Base-by-base conservation (phyloP, 345 rosid genomes). In the Triadica sebifera region DNA sequence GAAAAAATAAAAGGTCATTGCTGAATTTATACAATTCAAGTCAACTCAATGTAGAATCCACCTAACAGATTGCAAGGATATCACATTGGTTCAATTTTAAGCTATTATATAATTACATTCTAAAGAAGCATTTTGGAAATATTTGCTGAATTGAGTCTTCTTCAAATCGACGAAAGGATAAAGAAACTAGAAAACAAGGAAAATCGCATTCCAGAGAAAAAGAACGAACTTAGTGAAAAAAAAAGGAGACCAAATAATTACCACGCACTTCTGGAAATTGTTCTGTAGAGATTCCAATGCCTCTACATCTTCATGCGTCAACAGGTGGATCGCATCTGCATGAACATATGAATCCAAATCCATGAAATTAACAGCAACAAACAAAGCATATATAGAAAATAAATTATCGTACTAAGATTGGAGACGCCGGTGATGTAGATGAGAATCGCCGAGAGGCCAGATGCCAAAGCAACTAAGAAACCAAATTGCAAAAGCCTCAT, bases 231-330 rank as follows among this genome's bases (percentile, higher is more conserved):
- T n/a, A n/a, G n/a, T 24, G 4, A n/a, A 7, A 55, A 58, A 22
- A 50, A 11, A 13, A 29, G 37, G 20, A 50, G 45, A 70, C 19
- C 4, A 7, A 55, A 58, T 37, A 50, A 86, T 86, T 80, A 95
- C 96, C 82, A 95, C 98, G 80, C 97, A 95, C 85, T 93, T 93
- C 81, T 81, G 82, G 82, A 95, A 95, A 76, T 72, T 82, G 79
- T 37, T 81, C 80, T 87, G 94, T 13, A 90, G 76, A 46, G 91
- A 86, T 72, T 77, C 87, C 86, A 95, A 74, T 12, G 99, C 93
- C 63, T 84, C 83, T 72, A 84, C 77, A 85, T 95, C 96, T 65
- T 89, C 92, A 81, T 72, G 81, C 66, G 91, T 83, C 45, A 90
- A 87, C 75, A 75, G 78, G 80, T 76, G 73, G 62, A 67, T 79